phyloP scores from a whole-genome alignment of 345 rosid genomes.

The Corchorus capsularis region DNA sequence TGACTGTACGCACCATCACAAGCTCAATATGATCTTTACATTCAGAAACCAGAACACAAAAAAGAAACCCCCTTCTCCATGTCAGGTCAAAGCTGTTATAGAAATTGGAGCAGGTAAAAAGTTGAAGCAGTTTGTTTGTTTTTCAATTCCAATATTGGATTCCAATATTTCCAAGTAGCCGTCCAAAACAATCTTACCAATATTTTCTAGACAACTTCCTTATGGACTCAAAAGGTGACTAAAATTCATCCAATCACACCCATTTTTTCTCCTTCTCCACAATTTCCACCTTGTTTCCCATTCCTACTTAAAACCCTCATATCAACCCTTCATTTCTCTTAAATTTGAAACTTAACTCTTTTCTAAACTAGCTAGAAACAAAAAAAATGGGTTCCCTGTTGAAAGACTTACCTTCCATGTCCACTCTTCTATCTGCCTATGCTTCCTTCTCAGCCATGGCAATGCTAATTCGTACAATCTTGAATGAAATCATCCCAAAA shows the following conservation, averaged over 20 bases:
- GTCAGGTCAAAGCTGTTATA: not conserved
- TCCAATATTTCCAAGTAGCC: not conserved
- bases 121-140: too few species aligned
- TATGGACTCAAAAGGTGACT: not conserved
- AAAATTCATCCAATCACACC: not conserved
- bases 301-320: not conserved
- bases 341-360: not conserved
- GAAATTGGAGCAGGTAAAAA: not conserved
- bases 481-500: slow-evolving; percentile 37
- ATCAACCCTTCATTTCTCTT: not conserved
- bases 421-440: slow-evolving; percentile 32
- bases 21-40: not conserved
- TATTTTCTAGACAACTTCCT: not conserved
- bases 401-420: slow-evolving; percentile 27
- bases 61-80: not conserved
- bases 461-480: slow-evolving; percentile 35
- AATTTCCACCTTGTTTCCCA: not conserved
- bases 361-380: not conserved
- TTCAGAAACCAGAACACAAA: not conserved
- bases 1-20: not conserved
- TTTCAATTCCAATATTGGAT: too few species aligned
- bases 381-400: slow-evolving; percentile 25
- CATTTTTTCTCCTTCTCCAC: not conserved
- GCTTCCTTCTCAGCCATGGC: slow-evolving; percentile 31
- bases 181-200: not conserved